Conservation (phyloP, 2,329 filamentous ascomycete genomes). For the Phialophora chinensis region DNA sequence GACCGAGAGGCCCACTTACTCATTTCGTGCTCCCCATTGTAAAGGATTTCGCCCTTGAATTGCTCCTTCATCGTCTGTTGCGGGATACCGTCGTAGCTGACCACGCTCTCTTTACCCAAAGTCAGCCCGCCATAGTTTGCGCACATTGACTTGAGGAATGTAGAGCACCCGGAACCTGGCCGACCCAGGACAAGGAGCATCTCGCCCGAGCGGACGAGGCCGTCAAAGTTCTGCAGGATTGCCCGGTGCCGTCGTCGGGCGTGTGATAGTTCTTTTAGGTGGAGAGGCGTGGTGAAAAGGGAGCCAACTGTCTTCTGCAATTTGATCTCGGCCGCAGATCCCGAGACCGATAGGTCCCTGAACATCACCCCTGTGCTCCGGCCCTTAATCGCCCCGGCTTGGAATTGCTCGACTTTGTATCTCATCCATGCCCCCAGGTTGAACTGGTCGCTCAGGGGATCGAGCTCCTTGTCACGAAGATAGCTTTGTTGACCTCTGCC, state of each 20-base stretch:
- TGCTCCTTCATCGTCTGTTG: conserved; percentile 62
- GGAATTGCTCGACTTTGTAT: no score
- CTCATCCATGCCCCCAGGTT: no score
- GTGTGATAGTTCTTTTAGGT: conserved; percentile 57
- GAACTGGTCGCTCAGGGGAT: no score
- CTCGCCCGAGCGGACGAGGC: conserved; percentile 73
- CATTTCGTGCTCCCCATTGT: conserved; percentile 82
- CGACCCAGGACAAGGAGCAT: conserved; percentile 73
- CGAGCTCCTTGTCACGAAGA: no score
- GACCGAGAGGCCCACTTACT: no score
- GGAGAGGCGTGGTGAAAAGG: conserved; percentile 63
- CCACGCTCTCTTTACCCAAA: conserved; percentile 70
- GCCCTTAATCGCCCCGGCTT: no score
- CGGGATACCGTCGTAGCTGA: conserved; percentile 74
- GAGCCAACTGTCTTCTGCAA: conserved; percentile 71
- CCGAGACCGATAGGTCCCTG: conserved; percentile 68
- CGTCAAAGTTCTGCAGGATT: conserved; percentile 68
- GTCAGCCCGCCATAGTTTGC: conserved; percentile 81
- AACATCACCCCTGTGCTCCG: conserved; percentile 46
- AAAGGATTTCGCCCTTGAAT: conserved; percentile 84
- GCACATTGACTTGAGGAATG: conserved; percentile 70
- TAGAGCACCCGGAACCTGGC: conserved; percentile 73
- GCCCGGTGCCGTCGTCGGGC: conserved; percentile 54
- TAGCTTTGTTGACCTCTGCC: no score
- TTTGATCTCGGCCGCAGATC: conserved; percentile 66